Evolutionary conservation across 768 basidiomycete genomes (phyloP), one percentile per base, ranked within the genome.

Genomic region (Termitomyces sp.): DNA sequence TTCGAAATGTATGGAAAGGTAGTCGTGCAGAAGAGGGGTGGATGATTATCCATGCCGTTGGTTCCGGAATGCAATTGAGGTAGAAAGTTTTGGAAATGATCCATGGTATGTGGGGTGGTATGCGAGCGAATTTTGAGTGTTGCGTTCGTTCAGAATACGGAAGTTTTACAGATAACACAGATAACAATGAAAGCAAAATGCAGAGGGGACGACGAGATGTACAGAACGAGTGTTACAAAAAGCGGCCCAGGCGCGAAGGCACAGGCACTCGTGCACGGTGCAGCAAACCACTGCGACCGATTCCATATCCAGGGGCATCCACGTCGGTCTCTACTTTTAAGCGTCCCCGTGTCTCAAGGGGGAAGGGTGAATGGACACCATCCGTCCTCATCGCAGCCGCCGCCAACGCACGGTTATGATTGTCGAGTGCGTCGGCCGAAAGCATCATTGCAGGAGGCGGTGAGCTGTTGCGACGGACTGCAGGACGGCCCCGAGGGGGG

Each of bases 211-310:
- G 53, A 50, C 32, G 50, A 49, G 35, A 43, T 18, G 31, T 33
- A 38, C 29, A 36, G 43, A 36, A 39, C 32, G 22, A 49, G 36
- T 13, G 39, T 48, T 59, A 64, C 32, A 62, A 45, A 25, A 41
- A 52, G 56, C 52, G 63, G 42, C 57, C 57, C 40, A 54, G 51
- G 49, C 49, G 60, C 16, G 53, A 32, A n/a, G 41, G 52, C 46
- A 25, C 31, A 27, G 51, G 50, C 31, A 57, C 62, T 22, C 73
- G 68, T 62, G 76, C 77, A 27, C 79, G 70, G 52, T 75, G 70
- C 48, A 80, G 58, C 47, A 89, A 66, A 7, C 86, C 88, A 59
- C 85, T 88, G 48, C 86, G 79, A 50, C 86, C 86, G 39, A 71
- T 72, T 5, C 85, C 86, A 55, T 70, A 83, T 9, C 86, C 86